Evolutionary conservation across 2,329 filamentous ascomycete genomes (phyloP), one percentile per base, ranked within the genome.

Genomic region (Coniochaeta pulveracea): DNA sequence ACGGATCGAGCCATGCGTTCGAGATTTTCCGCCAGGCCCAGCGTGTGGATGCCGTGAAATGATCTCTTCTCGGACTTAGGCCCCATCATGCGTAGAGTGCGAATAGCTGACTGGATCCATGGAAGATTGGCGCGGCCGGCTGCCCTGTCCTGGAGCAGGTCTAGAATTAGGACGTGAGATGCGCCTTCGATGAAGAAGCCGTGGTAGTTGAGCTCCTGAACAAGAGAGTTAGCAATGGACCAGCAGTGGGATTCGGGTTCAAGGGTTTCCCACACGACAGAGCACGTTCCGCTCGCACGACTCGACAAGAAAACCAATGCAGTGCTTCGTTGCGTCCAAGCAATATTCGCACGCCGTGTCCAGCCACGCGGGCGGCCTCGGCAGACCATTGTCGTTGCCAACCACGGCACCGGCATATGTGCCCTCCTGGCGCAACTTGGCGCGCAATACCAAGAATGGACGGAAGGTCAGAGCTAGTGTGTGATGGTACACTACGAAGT

Each of bases 341-440:
- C 56, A 57, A 31, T 59, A 51, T 24, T 58, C 54, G 22, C 61
- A 64, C 8, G 60, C 61, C 21, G 54, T 58, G 19, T 64, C 57
- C 1, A 64, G 47, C 60, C 60, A 64, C 24, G 12, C 26, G 11
- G 2, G 35, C 19, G 35, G 44, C 28, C n/a, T 35, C 24, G 18
- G 37, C 6, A 10, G 18, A 17, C 19, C 42, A 29, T 16, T 9
- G 44, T 34, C 9, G 54, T 54, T 1, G 47, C 48, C 19, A 48
- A n/a, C n/a, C n/a, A n/a, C n/a, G n/a, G n/a, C n/a, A n/a, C 46
- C 3, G 42, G 44, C 4, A 45, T 40, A 14, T 44, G 46, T 36
- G 37, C 10, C 43, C 21, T 59, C 53, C 7, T 54, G 48, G 31
- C 51, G 55, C 41, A 58, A 47, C 36, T 61, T 58, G 4, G 58